phyloP scores from a whole-genome alignment of 2,329 filamentous ascomycete species.

The Colletotrichum kahawae region DNA sequence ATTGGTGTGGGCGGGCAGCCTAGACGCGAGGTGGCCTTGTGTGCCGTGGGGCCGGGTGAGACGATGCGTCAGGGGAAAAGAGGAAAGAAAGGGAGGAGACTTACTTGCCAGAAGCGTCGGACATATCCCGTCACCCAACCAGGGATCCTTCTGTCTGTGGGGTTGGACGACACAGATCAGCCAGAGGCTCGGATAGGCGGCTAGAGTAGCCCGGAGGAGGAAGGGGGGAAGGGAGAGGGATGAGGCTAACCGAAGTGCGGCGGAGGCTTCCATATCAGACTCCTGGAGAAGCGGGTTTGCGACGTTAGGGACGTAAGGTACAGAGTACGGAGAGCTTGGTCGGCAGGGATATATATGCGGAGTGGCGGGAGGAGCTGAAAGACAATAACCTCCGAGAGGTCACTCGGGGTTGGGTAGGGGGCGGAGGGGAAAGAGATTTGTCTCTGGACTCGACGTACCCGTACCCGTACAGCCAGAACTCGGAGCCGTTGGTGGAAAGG shows the following conservation, averaged over 20 bases:
- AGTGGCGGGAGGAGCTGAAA: background rate
- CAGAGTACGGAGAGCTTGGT: background rate
- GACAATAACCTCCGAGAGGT: background rate
- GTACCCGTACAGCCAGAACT: constrained; percentile 98
- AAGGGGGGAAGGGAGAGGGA: background rate
- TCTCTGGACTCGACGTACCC: constrained; percentile 63
- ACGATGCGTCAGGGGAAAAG: constrained; percentile 3
- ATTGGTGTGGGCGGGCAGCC: constrained; percentile 9
- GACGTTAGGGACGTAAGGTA: background rate
- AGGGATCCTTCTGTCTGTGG: constrained; percentile 78
- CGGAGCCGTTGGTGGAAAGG: constrained; percentile 47
- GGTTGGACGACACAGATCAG: constrained; percentile 18
- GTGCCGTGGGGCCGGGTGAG: constrained; percentile 2
- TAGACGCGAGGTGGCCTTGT: background rate
- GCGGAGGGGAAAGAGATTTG: background rate
- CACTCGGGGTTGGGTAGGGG: background rate
- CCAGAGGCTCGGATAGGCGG: constrained; percentile 4
- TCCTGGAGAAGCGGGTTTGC: constrained; percentile 50
- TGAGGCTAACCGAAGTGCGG: constrained; percentile 80
- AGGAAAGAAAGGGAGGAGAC: constrained; percentile 33
- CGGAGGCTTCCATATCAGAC: constrained; percentile 97
- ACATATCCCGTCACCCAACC: constrained; percentile 95
- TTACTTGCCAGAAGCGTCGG: constrained; percentile 95
- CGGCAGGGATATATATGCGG: constrained; percentile 8
- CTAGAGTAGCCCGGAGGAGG: background rate